These are phyloP conservation scores for Nemania sp. DNA, from an alignment of 2,329 filamentous ascomycete species.

Conservation along the genomic window DNA sequence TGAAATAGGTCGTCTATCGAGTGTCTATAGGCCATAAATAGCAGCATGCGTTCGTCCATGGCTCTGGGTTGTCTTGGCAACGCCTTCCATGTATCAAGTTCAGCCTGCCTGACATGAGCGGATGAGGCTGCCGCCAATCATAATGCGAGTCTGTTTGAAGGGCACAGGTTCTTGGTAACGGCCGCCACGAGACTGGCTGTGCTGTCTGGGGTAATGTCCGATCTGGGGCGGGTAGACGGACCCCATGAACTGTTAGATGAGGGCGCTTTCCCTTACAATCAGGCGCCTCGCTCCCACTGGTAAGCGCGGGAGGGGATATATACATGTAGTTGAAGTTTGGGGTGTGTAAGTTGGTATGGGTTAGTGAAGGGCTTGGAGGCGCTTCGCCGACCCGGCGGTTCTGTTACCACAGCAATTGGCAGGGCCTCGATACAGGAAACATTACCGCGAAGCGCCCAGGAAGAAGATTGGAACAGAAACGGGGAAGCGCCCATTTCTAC, in stretches of 20 bases:
- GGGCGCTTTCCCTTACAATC: conserved; percentile 26
- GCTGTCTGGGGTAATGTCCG: conserved; percentile 24
- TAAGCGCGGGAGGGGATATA: conserved; percentile 43
- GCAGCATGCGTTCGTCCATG: neutral
- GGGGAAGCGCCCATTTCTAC: conserved; percentile 20
- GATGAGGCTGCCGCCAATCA: conserved; percentile 12
- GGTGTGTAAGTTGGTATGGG: conserved; percentile 33
- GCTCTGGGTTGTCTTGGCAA: conserved; percentile 20
- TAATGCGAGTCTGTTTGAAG: neutral
- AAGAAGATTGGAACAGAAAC: conserved; percentile 18
- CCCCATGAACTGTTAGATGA: conserved; percentile 19
- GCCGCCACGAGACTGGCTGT: conserved; percentile 24
- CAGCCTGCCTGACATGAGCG: conserved; percentile 14
- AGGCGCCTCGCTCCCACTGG: conserved; percentile 27
- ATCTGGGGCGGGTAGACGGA: conserved; percentile 9
- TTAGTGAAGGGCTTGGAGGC: conserved; percentile 38
- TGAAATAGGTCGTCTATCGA: neutral
- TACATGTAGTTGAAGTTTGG: conserved; percentile 30
- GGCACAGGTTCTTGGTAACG: conserved; percentile 7
- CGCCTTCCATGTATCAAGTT: neutral
- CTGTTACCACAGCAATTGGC: conserved; percentile 40
- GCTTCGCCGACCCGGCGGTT: conserved; percentile 45
- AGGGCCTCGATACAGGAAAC: conserved; percentile 22
- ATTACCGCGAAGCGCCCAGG: conserved; percentile 35
- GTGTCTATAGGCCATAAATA: neutral